phyloP scores from a whole-genome alignment of 495 filamentous ascomycete species.

The Clavariopsis aquatica region DNA sequence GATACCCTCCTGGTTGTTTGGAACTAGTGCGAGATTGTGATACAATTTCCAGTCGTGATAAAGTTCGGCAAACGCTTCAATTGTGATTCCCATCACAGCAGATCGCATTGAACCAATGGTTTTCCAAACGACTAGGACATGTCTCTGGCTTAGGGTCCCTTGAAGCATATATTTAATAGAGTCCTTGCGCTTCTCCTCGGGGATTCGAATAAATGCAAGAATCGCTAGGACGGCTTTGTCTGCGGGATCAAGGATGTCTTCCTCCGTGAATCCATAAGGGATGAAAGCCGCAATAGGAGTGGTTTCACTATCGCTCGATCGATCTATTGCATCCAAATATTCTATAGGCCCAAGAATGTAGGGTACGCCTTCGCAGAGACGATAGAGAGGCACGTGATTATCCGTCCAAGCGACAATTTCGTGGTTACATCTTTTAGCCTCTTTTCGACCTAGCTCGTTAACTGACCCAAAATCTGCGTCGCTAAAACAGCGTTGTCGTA shows the following conservation, averaged over 20 bases:
- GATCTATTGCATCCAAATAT: background rate
- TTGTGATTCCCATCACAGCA: background rate
- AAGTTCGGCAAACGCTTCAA: background rate
- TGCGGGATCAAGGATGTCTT: background rate
- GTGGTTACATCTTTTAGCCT: background rate
- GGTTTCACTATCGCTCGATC: background rate
- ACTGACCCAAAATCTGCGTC: background rate
- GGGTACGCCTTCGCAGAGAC: slow-evolving; percentile 3
- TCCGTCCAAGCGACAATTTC: background rate
- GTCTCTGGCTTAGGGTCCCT: background rate
- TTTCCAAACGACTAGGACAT: background rate
- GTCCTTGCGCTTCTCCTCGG: background rate
- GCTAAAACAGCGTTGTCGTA: background rate
- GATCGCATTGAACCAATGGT: background rate
- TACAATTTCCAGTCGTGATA: background rate
- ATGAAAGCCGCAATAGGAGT: background rate
- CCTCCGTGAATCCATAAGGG: background rate
- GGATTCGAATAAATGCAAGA: background rate
- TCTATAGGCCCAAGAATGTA: background rate
- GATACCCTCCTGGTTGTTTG: background rate
- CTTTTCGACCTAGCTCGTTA: background rate
- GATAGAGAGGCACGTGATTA: slow-evolving; percentile 1
- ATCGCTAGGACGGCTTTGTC: background rate
- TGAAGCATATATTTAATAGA: background rate
- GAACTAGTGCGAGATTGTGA: background rate